Conservation (phyloP, 2,329 filamentous ascomycete genomes). For the Sporothrix inflata region DNA sequence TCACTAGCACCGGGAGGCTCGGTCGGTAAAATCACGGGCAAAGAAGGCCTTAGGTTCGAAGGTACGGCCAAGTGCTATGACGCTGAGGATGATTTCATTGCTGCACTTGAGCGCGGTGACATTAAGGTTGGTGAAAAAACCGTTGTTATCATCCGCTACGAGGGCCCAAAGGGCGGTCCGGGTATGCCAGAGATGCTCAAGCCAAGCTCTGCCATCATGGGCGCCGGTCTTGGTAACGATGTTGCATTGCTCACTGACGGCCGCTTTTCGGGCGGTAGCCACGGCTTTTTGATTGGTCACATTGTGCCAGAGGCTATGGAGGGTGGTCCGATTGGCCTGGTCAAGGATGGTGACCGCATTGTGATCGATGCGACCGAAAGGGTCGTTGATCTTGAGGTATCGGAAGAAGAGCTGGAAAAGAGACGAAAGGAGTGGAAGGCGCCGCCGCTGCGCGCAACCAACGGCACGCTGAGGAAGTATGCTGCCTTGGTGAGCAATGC, state of each 20-base stretch:
- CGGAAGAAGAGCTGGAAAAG: constrained; percentile 64
- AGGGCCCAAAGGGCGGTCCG: constrained; percentile 89
- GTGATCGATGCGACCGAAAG: constrained; percentile 80
- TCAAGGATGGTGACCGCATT: constrained; percentile 79
- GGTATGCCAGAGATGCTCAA: constrained; percentile 97
- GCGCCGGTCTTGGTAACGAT: constrained; percentile 77
- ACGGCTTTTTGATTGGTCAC: constrained; percentile 87
- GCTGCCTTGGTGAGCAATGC: constrained; percentile 62
- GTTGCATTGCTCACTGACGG: constrained; percentile 75
- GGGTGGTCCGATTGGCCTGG: constrained; percentile 81
- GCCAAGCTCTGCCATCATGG: constrained; percentile 91
- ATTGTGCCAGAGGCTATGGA: constrained; percentile 86
- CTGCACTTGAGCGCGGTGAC: constrained; percentile 73
- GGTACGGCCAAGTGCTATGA: constrained; percentile 83
- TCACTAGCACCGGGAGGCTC: constrained; percentile 84
- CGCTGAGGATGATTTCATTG: constrained; percentile 79
- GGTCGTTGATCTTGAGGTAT: constrained; percentile 68
- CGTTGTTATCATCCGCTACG: constrained; percentile 88
- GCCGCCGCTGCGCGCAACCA: constrained; percentile 60
- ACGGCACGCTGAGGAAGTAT: constrained; percentile 73
- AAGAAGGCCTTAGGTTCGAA: constrained; percentile 82
- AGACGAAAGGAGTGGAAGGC: constrained; percentile 64
- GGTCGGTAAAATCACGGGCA: constrained; percentile 92
- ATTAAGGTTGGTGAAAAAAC: constrained; percentile 87
- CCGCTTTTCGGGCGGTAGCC: constrained; percentile 77